phyloP scores from a whole-genome alignment of 1,139 yeast species.

The Nakaseomyces bracarensis region DNA sequence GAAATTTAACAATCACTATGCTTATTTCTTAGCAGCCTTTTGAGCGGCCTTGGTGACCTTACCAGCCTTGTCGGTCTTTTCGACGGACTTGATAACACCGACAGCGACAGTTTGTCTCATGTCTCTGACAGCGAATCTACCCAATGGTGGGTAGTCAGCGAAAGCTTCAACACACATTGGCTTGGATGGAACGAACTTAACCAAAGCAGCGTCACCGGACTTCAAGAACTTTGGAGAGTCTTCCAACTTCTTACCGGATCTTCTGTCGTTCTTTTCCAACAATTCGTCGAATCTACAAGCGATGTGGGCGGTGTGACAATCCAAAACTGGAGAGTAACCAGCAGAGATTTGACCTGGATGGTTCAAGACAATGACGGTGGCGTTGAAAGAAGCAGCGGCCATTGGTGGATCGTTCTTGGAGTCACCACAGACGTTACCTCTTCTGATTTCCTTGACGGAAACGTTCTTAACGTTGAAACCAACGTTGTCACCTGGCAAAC shows the following conservation, averaged over 20 bases:
- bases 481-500: slow-evolving; percentile 91
- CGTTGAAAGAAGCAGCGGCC: slow-evolving; percentile 76
- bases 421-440: slow-evolving; percentile 96
- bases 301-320: slow-evolving; percentile 76
- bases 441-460: slow-evolving; percentile 87
- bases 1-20: not conserved
- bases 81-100: slow-evolving; percentile 99
- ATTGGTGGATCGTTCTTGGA: slow-evolving; percentile 90
- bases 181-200: slow-evolving; percentile 86
- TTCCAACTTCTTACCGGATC: slow-evolving; percentile 84
- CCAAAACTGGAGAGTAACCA: slow-evolving; percentile 90
- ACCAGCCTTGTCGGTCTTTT: slow-evolving; percentile 85
- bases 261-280: slow-evolving; percentile 85
- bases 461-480: slow-evolving; percentile 94
- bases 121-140: slow-evolving; percentile 99
- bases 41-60: slow-evolving; percentile 99
- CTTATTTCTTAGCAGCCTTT: slow-evolving; percentile 50
- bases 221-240: slow-evolving; percentile 78
- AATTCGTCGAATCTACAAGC: slow-evolving; percentile 85
- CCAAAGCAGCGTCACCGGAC: slow-evolving; percentile 93
- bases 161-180: slow-evolving; percentile 97
- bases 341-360: slow-evolving; percentile 92
- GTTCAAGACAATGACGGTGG: slow-evolving; percentile 85
- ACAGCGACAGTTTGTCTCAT: slow-evolving; percentile 99
- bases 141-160: slow-evolving; percentile 97